Evolutionary conservation across 805 yeast genomes (phyloP), one percentile per base, ranked within the genome.

Genomic region (Deakozyma indianensis): DNA sequence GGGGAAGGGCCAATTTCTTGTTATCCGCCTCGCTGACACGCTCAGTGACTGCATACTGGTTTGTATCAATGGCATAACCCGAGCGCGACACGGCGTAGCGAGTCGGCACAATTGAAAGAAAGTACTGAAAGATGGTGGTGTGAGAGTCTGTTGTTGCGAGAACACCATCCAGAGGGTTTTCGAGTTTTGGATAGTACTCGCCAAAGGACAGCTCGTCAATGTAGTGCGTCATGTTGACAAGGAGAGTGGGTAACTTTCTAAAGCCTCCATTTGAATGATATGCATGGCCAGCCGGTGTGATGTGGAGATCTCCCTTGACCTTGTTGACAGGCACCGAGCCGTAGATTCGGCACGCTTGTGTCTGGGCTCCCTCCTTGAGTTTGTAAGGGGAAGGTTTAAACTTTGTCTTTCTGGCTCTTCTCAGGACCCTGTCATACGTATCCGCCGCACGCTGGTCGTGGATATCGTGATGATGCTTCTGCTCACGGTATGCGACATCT

Each of bases 191-290:
- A 57, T 77, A 87, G 61, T 82, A 87, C 29, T 77, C 84, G 14
- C 98, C 98, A 63, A 80, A 90, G 9, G 96, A 86, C 50, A 87
- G 75, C 61, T 90, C 97, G 48, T 75, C 75, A 48, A 92, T 80
- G 3, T 77, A 76, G 62, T 92, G 98, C 1, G 95, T 74, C 58
- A 90, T 82, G 57, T 90, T 83, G 48, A 84, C 63, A 21, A 70
- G 63, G 35, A 35, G 21, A 5, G 41, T 45, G 3, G 46, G 45
- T 32, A 21, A 32, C 22, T 40, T 45, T 18, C 38, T 43, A 18
- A 43, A 42, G 49, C 71, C 78, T 32, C 63, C 52, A 49, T 78
- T 79, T 1, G 84, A 87, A 50, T 66, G 65, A 50, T 78, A 79
- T 1, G 84, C 88, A 50, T 66, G 65, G 0, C 94, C 94, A 53